phyloP scores from a whole-genome alignment of 2,329 filamentous ascomycete species.

The Xylariaceae sp. region DNA sequence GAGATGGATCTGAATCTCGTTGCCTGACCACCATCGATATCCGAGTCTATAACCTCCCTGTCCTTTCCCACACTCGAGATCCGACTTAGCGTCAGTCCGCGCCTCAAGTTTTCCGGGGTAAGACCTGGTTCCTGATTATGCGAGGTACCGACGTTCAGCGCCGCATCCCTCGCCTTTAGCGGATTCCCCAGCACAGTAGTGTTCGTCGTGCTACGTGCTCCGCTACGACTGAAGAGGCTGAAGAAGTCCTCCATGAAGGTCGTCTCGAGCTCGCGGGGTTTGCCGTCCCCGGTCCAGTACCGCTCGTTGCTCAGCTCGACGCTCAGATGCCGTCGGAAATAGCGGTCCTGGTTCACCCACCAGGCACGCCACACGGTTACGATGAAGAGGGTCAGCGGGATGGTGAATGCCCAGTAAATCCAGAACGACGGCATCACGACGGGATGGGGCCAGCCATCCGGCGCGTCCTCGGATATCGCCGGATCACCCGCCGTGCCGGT shows the following conservation, averaged over 20 bases:
- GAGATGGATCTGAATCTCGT: constrained; percentile 23
- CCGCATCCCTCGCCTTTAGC: background rate
- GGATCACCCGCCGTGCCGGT: constrained; percentile 32
- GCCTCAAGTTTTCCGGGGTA: constrained; percentile 6
- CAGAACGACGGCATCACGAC: constrained; percentile 47
- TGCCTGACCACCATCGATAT: constrained; percentile 8
- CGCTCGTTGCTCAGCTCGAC: constrained; percentile 51
- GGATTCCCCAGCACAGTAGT: constrained; percentile 22
- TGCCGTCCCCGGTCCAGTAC: constrained; percentile 50
- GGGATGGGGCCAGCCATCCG: constrained; percentile 31
- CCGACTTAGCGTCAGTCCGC: constrained; percentile 8
- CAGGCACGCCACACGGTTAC: constrained; percentile 48
- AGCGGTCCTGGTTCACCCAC: constrained; percentile 52
- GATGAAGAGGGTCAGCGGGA: constrained; percentile 48
- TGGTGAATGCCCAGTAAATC: constrained; percentile 50
- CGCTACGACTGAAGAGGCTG: constrained; percentile 31
- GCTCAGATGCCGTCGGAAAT: constrained; percentile 48
- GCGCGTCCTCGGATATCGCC: constrained; percentile 39
- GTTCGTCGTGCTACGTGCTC: constrained; percentile 28
- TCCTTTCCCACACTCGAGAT: constrained; percentile 19
- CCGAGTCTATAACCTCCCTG: constrained; percentile 8
- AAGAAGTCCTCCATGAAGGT: constrained; percentile 50
- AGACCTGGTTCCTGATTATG: constrained; percentile 2
- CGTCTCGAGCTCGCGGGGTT: constrained; percentile 45
- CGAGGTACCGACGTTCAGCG: background rate